Evolutionary conservation across 441 rosid species (phyloP).

Genomic region (Erodium moschatum): DNA sequence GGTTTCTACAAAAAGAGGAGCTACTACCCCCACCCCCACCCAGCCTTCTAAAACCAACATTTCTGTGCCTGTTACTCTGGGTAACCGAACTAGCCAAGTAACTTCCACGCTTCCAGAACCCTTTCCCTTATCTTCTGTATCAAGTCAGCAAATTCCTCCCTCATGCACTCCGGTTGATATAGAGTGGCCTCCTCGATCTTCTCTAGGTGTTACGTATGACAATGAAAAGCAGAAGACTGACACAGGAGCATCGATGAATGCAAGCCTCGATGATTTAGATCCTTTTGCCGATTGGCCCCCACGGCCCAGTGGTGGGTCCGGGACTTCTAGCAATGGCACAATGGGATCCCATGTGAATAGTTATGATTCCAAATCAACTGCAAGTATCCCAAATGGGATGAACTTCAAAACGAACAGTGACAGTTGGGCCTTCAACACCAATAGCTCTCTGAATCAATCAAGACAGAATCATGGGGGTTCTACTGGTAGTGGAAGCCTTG

Average conservation of each 20-base stretch:
- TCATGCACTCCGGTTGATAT: conserved; percentile 63
- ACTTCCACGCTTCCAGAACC: conserved; percentile 36
- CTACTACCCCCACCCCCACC: conserved; percentile 18
- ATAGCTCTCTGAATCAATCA: neutral
- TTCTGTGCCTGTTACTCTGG: conserved; percentile 19
- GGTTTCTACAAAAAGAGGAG: conserved; percentile 39
- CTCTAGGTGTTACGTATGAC: conserved; percentile 29
- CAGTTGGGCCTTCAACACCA: conserved; percentile 48
- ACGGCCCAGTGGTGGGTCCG: neutral
- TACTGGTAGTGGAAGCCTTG: conserved; percentile 22
- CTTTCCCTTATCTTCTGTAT: conserved; percentile 27
- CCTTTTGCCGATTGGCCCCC: conserved; percentile 51
- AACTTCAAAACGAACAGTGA: conserved; percentile 27
- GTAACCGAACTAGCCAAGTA: conserved; percentile 33
- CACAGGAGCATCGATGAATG: conserved; percentile 35
- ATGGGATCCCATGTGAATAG: neutral
- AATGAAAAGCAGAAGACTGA: conserved; percentile 29
- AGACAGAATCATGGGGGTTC: conserved; percentile 17
- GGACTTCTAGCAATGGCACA: neutral
- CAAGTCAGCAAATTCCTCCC: conserved; percentile 35
- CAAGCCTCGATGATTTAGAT: conserved; percentile 59
- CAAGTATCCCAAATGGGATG: conserved; percentile 16
- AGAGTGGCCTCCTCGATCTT: conserved; percentile 78
- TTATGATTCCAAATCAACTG: neutral
- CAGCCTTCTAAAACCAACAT: conserved; percentile 30